phyloP scores from a whole-genome alignment of 148 eudicot species.

The Suaeda aralocaspica region DNA sequence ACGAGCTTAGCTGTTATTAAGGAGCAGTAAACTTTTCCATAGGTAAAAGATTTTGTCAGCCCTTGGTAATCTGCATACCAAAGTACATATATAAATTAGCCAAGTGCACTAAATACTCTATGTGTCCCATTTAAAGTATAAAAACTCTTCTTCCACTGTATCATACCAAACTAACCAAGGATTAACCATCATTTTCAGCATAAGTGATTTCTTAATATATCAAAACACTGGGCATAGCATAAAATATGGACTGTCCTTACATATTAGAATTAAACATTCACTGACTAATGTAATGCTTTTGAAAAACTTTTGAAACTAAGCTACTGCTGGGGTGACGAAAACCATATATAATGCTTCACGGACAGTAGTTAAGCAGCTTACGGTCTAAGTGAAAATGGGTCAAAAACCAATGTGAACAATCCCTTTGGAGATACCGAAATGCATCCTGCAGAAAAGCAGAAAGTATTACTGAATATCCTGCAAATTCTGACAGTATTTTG shows the following conservation, averaged over 20 bases:
- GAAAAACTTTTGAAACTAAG: too few relatives aligned
- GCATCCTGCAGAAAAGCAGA: constrained; percentile 67
- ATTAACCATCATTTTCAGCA: neutral
- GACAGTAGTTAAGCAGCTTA: constrained; percentile 37
- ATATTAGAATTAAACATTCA: neutral
- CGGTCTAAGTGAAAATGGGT: constrained; percentile 94
- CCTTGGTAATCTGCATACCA: constrained; percentile 80
- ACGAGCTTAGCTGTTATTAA: constrained; percentile 81
- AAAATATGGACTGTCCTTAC: neutral
- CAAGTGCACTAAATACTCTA: constrained; percentile 22
- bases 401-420: constrained; percentile 88
- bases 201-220: neutral
- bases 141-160: neutral
- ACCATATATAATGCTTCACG: constrained; percentile 1
- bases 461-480: constrained; percentile 17
- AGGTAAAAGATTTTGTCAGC: constrained; percentile 72
- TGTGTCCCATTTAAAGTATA: neutral
- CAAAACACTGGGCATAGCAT: neutral
- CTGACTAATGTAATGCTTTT: too few relatives aligned
- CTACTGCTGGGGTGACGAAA: neutral
- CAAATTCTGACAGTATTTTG: neutral
- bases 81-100: constrained; percentile 11
- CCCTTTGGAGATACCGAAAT: constrained; percentile 72
- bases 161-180: neutral
- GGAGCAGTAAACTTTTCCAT: constrained; percentile 89